A percentile compares a stretch with the other conserved stretches of the same genome.
Evolutionary conservation across 2,329 filamentous ascomycete species (phyloP).

Genomic region (Ophiocordyceps sinensis): DNA sequence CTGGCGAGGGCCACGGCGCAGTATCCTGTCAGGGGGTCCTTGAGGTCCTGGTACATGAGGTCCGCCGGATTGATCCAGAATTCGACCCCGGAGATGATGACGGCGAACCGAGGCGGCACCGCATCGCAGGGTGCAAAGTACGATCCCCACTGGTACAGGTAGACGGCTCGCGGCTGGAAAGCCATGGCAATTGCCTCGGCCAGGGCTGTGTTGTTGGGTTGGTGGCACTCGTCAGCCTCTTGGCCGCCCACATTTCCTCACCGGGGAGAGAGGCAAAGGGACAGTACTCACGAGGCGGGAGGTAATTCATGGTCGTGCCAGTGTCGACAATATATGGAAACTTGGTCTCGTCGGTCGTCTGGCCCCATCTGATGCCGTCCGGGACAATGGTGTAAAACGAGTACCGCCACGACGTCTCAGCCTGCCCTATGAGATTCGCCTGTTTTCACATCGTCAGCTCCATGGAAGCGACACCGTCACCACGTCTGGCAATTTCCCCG

Average conservation of each 20-base stretch:
- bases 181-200: conserved; percentile 30
- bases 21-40: conserved; percentile 29
- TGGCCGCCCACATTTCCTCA: background rate
- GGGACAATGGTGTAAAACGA: conserved; percentile 40
- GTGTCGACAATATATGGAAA: conserved; percentile 38
- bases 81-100: conserved; percentile 26
- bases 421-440: conserved; percentile 26
- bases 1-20: conserved; percentile 33
- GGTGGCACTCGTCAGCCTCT: background rate
- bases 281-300: conserved; percentile 28
- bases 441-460: conserved; percentile 9
- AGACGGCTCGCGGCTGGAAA: conserved; percentile 32
- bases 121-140: conserved; percentile 36
- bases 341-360: conserved; percentile 24
- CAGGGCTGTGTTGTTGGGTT: conserved; percentile 16
- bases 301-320: conserved; percentile 34
- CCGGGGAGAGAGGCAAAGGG: too few relatives aligned
- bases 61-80: conserved; percentile 34
- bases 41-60: conserved; percentile 27
- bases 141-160: conserved; percentile 28
- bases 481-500: background rate
- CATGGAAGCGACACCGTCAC: background rate
- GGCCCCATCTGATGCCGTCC: conserved; percentile 30
- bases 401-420: conserved; percentile 26
- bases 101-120: conserved; percentile 27